Conservation (phyloP, 148 eudicot genomes). For the Cornus kousa region DNA sequence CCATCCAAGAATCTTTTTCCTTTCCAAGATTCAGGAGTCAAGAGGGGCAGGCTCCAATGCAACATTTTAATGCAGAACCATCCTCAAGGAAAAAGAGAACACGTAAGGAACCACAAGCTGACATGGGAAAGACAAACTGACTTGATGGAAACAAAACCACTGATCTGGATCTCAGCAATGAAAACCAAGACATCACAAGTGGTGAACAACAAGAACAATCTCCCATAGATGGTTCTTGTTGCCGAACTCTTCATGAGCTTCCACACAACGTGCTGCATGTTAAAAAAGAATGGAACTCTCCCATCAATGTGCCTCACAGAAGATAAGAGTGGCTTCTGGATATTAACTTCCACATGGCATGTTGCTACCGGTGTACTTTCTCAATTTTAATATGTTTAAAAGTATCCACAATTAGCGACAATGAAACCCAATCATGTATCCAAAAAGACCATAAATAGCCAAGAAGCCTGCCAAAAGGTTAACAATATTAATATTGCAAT, state of each 20-base stretch:
- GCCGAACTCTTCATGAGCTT: slow-evolving; percentile 10
- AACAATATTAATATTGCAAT: slow-evolving; percentile 29
- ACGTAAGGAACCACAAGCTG: not conserved
- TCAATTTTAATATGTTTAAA: slow-evolving; percentile 19
- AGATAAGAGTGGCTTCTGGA: slow-evolving; percentile 4
- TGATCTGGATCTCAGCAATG: not conserved
- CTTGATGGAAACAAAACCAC: not conserved
- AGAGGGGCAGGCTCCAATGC: slow-evolving; percentile 2
- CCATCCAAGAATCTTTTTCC: not conserved
- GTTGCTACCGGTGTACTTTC: slow-evolving; percentile 22
- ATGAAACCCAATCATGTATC: slow-evolving; percentile 34
- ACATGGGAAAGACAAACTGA: not conserved
- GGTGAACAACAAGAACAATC: slow-evolving; percentile 14
- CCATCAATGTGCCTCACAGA: slow-evolving; percentile 20
- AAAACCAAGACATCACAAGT: slow-evolving; percentile 7
- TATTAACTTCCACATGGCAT: slow-evolving; percentile 12
- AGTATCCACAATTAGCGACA: slow-evolving; percentile 33
- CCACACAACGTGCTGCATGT: slow-evolving; percentile 1
- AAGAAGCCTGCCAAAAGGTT: slow-evolving; percentile 61
- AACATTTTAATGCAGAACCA: not conserved
- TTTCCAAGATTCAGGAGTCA: not conserved
- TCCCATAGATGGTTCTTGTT: slow-evolving; percentile 13
- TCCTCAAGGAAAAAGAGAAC: slow-evolving; percentile 12
- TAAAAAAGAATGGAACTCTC: slow-evolving; percentile 18
- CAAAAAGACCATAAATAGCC: slow-evolving; percentile 39